phyloP scores from a whole-genome alignment of 225 moss, liverwort and hornwort species.

The Asterella californica region DNA sequence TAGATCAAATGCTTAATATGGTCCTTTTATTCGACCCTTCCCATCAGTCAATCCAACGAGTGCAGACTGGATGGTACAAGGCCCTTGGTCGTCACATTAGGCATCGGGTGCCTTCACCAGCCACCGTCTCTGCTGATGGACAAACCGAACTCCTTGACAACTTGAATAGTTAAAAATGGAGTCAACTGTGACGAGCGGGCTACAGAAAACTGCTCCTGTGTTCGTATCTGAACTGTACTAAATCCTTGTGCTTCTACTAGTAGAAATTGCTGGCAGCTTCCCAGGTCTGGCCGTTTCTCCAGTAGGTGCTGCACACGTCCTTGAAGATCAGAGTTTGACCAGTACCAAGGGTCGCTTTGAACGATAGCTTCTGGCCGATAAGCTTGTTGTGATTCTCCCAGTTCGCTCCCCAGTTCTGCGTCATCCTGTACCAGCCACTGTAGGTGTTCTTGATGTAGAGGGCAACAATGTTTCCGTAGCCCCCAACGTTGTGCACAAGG shows the following conservation, averaged over 20 bases:
- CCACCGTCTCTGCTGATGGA: not conserved
- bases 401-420: constrained; percentile 42
- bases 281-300: constrained; percentile 62
- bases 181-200: not conserved
- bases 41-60: not conserved
- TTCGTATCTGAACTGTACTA: not conserved
- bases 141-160: not conserved
- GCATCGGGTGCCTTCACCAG: not conserved
- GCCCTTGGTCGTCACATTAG: not conserved
- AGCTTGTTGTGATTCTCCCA: constrained; percentile 46
- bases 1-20: not conserved
- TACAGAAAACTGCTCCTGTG: not conserved
- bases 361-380: constrained; percentile 38
- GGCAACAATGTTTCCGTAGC: constrained; percentile 38
- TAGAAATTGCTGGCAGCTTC: constrained; percentile 26
- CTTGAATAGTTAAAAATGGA: not conserved
- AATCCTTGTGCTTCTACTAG: not conserved
- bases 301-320: constrained; percentile 33
- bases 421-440: constrained; percentile 43
- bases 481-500: constrained; percentile 58
- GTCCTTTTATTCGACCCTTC: constrained; percentile 16
- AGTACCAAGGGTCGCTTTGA: constrained; percentile 35
- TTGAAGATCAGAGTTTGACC: constrained; percentile 26
- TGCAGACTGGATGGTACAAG: not conserved
- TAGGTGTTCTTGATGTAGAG: constrained; percentile 32